Evolutionary conservation across 768 basidiomycete genomes (phyloP), one percentile per base, ranked within the genome.

Genomic region (Boletus rex-veris): DNA sequence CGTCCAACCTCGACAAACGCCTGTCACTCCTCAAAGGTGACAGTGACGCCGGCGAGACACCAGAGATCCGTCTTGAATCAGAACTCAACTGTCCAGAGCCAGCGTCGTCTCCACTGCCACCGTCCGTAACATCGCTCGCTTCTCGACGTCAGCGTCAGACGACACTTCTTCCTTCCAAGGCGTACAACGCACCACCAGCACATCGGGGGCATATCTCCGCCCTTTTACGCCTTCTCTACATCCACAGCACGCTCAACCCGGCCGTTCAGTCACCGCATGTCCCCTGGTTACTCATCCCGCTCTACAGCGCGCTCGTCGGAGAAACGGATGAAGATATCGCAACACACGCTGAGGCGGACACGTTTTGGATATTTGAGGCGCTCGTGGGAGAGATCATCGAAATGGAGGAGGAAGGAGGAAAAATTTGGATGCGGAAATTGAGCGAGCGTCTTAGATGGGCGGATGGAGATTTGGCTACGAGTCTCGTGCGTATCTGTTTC

Each of bases 331-430:
- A 77, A 0, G 78, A 81, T 50, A 85, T 88, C 40, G 65, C 80
- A 10, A 75, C 79, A 0, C 87, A 90, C 65, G 78, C 78, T 5
- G 90, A 92, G 67, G 89, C 90, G 2, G 90, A 92, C 61, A 79
- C 85, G 0, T 92, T 92, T 66, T 92, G 89, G 90, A 62, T 90
- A 5, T 86, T 91, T 51, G 88, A 90, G 66, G 79, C 83, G 0
- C 75, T 91, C 60, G 72, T 90, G 0, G 82, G 83, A 26, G 89
- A 91, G 62, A 80, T 91, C 45, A 74, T 80, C 2, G 89, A 88
- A 47, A 65, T 92, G n/a, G 84, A 85, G 54, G 85, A 86, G 48
- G 82, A 84, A 53, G 80, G 79, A 15, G 80, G 79, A 7, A 77
- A 72, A 45, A 40, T 76, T 24, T 90, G 86, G 88, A 83, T 82